These are phyloP conservation scores for Byssochlamys sp. DNA, from an alignment of 2,329 filamentous ascomycete species.

Conservation along the genomic window DNA sequence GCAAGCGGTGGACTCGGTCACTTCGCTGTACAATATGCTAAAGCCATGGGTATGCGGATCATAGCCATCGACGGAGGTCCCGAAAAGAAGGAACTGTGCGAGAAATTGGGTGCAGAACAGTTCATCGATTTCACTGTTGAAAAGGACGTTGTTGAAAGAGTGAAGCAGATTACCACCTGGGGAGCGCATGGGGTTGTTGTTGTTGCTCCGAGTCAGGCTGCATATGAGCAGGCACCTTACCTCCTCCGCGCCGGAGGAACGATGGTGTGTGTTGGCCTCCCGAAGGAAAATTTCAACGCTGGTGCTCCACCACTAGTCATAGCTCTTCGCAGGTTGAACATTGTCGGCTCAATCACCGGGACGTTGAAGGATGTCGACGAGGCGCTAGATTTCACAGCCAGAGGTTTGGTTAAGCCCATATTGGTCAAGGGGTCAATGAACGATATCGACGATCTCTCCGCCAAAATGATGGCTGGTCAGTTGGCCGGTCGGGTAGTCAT, in stretches of 20 bases:
- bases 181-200: constrained; percentile 29
- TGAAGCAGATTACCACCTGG: constrained; percentile 25
- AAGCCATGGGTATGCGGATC: constrained; percentile 14
- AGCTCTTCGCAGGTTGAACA: constrained; percentile 32
- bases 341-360: constrained; percentile 35
- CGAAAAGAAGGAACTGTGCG: constrained; percentile 24
- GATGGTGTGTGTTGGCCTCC: constrained; percentile 29
- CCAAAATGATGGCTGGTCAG: constrained; percentile 62
- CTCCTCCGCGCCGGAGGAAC: constrained; percentile 28
- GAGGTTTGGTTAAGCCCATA: constrained; percentile 33
- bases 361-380: constrained; percentile 39
- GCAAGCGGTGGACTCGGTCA: constrained; percentile 23
- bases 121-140: constrained; percentile 26
- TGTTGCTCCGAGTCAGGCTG: constrained; percentile 24
- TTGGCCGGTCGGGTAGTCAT: constrained; percentile 73
- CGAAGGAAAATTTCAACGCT: constrained; percentile 24
- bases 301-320: constrained; percentile 30
- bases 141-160: constrained; percentile 24
- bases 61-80: constrained; percentile 9
- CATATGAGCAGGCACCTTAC: constrained; percentile 23
- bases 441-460: constrained; percentile 31
- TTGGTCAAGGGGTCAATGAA: constrained; percentile 29
- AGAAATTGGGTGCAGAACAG: constrained; percentile 26
- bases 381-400: constrained; percentile 36
- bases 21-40: constrained; percentile 24